Evolutionary conservation across 2,329 filamentous ascomycete species (phyloP).

Genomic region (Aspergillus awamori): DNA sequence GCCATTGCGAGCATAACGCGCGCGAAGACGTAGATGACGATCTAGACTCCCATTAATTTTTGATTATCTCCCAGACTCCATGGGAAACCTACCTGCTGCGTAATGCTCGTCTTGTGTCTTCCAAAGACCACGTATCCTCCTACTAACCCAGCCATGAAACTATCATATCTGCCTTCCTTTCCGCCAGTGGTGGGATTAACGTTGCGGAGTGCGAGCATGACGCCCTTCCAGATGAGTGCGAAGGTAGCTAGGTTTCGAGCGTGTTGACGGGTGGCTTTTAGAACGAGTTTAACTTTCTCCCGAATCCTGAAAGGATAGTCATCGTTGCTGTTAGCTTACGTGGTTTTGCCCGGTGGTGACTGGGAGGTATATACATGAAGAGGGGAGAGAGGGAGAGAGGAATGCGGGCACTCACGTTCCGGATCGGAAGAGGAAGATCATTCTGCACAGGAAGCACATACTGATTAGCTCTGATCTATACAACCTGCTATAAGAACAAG

Average conservation of each 20-base stretch:
- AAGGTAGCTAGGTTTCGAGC: conserved; percentile 91
- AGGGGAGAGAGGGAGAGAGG: conserved; percentile 1
- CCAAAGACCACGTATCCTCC: conserved; percentile 96
- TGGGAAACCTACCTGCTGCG: conserved; percentile 64
- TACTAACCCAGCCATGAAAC: conserved; percentile 81
- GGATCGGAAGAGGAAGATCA: conserved; percentile 95
- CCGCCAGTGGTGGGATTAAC: conserved; percentile 47
- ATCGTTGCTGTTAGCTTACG: conserved; percentile 8
- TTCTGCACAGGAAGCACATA: conserved; percentile 54
- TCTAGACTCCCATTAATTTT: conserved; percentile 55
- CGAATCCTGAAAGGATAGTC: conserved; percentile 55
- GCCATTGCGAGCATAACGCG: conserved; percentile 83
- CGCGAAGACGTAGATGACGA: conserved; percentile 97
- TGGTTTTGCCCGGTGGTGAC: neutral
- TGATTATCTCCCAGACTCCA: neutral
- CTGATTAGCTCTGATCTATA: conserved; percentile 20
- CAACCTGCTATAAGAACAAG: too few relatives aligned
- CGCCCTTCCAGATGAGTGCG: conserved; percentile 84
- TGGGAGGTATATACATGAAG: too few relatives aligned
- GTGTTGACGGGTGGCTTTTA: conserved; percentile 86
- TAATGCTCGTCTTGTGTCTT: conserved; percentile 75
- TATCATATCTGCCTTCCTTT: conserved; percentile 73
- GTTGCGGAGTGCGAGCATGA: conserved; percentile 74
- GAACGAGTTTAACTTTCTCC: conserved; percentile 75
- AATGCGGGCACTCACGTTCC: conserved; percentile 67